phyloP scores from a whole-genome alignment of 345 rosid genomes.

The Linum lewisii region DNA sequence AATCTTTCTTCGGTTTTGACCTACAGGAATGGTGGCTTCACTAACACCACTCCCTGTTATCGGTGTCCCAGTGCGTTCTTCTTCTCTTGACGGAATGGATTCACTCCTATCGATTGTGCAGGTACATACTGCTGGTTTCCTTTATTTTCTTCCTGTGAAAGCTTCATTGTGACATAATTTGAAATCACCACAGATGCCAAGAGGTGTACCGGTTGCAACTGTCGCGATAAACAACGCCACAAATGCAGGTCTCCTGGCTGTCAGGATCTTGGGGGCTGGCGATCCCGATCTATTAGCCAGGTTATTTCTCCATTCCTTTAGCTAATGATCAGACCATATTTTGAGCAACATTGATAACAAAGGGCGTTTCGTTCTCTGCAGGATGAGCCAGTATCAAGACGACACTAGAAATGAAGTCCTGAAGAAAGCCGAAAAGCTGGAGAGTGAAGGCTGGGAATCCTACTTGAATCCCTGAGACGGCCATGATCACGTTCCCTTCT shows the following conservation, averaged over 20 bases:
- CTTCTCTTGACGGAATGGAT: slow-evolving; percentile 82
- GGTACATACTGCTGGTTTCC: slow-evolving; percentile 29
- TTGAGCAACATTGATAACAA: neutral
- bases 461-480: slow-evolving; percentile 17
- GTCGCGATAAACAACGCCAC: slow-evolving; percentile 87
- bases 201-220: slow-evolving; percentile 93
- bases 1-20: slow-evolving; percentile 7
- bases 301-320: slow-evolving; percentile 9
- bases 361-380: slow-evolving; percentile 14
- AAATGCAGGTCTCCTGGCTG: slow-evolving; percentile 76
- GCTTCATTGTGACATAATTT: neutral
- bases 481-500: too few relatives aligned
- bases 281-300: slow-evolving; percentile 53
- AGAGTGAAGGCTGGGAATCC: slow-evolving; percentile 64
- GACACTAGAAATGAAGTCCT: slow-evolving; percentile 63
- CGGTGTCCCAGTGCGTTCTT: slow-evolving; percentile 84
- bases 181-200: slow-evolving; percentile 55
- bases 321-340: neutral
- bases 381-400: slow-evolving; percentile 88
- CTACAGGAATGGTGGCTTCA: slow-evolving; percentile 89
- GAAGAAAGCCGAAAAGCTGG: slow-evolving; percentile 62
- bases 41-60: slow-evolving; percentile 86
- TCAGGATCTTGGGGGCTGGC: slow-evolving; percentile 63
- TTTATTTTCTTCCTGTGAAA: too few relatives aligned
- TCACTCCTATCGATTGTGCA: slow-evolving; percentile 90